Percentiles rank a stretch among this genome's conserved stretches.
Evolutionary conservation across 306 rosid species (phyloP).

Genomic region (Acacia acuminata): DNA sequence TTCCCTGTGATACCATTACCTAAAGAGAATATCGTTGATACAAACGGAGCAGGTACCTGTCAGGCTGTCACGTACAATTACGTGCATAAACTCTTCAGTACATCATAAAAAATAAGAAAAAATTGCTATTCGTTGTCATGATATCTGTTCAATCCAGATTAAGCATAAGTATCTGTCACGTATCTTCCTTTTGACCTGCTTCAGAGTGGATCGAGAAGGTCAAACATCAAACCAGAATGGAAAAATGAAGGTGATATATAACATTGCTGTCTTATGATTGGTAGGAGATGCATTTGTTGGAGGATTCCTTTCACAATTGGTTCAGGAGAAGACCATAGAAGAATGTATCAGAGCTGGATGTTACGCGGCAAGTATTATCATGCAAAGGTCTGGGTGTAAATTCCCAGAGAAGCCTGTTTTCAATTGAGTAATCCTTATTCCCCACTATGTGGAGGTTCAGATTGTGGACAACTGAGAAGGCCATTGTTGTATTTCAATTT

Average conservation of each 20-base stretch:
- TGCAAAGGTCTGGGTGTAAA: constrained; percentile 91
- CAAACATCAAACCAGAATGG: background rate
- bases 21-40: constrained; percentile 88
- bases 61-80: background rate
- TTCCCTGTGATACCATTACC: constrained; percentile 74
- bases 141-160: background rate
- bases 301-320: background rate
- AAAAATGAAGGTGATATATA: background rate
- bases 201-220: background rate
- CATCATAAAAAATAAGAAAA: background rate
- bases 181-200: background rate
- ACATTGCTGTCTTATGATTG: background rate
- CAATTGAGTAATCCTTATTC: constrained; percentile 28
- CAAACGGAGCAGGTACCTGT: constrained; percentile 87
- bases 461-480: constrained; percentile 21
- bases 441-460: constrained; percentile 11
- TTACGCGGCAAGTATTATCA: constrained; percentile 79
- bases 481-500: constrained; percentile 16
- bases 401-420: constrained; percentile 91
- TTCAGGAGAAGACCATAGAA: constrained; percentile 66
- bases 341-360: constrained; percentile 83
- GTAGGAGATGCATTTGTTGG: background rate
- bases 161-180: background rate
- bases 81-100: background rate
- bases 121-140: background rate